Evolutionary conservation across 805 yeast genomes (phyloP).

Genomic region (Starmera dryadoides): DNA sequence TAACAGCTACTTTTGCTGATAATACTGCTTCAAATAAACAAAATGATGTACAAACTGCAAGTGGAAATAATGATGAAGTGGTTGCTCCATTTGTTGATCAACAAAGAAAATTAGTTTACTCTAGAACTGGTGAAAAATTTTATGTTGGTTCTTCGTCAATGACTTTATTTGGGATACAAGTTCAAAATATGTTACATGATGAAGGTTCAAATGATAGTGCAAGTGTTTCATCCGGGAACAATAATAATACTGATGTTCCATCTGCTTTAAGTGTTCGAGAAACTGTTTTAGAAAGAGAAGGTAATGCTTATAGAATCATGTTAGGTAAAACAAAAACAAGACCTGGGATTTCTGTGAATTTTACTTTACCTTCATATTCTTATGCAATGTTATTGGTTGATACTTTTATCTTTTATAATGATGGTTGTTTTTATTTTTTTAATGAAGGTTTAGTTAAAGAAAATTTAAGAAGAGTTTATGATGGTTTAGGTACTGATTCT

Average conservation of each 20-base stretch:
- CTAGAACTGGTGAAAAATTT: conserved; percentile 67
- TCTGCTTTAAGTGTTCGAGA: conserved; percentile 23
- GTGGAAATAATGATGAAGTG: conserved; percentile 34
- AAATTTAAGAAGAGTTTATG: conserved; percentile 55
- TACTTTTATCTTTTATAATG: conserved; percentile 71
- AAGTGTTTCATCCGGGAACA: conserved; percentile 9
- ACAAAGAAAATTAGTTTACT: conserved; percentile 63
- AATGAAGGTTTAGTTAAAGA: conserved; percentile 74
- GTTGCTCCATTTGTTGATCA: conserved; percentile 67
- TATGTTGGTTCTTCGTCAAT: conserved; percentile 79
- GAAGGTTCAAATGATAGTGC: conserved; percentile 15
- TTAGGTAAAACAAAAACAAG: conserved; percentile 61
- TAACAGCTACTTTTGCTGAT: conserved; percentile 1
- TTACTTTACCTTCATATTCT: conserved; percentile 68
- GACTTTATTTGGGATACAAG: conserved; percentile 75
- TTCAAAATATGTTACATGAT: conserved; percentile 48
- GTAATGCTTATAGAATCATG: conserved; percentile 67
- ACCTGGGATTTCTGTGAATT: conserved; percentile 62
- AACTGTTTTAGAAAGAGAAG: conserved; percentile 64
- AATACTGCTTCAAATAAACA: neutral
- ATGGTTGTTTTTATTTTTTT: conserved; percentile 79
- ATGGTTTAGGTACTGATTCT: conserved; percentile 28
- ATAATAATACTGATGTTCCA: neutral
- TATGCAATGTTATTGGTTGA: conserved; percentile 72
- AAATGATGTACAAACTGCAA: neutral